Base-by-base conservation (phyloP, 495 filamentous ascomycete species). In the Lasiosphaeris hirsuta region DNA sequence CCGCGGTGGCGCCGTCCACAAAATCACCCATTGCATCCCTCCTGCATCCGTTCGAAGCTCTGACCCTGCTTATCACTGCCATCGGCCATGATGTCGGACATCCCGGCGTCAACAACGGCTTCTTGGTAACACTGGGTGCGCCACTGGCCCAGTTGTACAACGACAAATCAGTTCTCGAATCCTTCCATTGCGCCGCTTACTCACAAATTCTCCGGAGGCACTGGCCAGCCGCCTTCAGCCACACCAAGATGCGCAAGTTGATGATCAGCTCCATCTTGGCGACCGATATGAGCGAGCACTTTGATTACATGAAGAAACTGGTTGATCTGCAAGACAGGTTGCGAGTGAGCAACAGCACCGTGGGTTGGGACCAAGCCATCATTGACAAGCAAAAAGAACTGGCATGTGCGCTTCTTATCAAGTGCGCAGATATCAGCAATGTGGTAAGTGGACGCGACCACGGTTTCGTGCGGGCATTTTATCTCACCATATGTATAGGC, bases 361-460 rank as follows among this genome's bases (percentile, higher is more conserved):
- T 88, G 48, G 80, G 81, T 35, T 96, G 90, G 90, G 86, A 86
- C 56, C 80, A 79, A 10, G 86, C 90, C 62, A 77, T 83, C 56
- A 59, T 86, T 8, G 82, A 80, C 30, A 85, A 92, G 56, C 83
- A 90, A 62, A 87, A 85, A 61, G 86, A 88, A 2, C 77, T 97
- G 38, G 71, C 86, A 3, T 97, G 94, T 70, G 90, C 90, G 19
- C 72, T 98, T 45, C 73, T 98, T 46, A 97, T 98, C 74, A 98
- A 98, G 66, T 97, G 94, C 69, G 94, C 94, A 30, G 94, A 98
- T 69, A 97, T 98, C 69, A 96, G 94, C 73, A 98, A 98, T 68
- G 95, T 98, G 63, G 90, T 92, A 79, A 65, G 83, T 81, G 11
- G n/a, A 41, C 14, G 30, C 37, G 10, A 13, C 17, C 10, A 18